A percentile compares a stretch with the other conserved stretches of the same genome.
phyloP scores from a whole-genome alignment of 176 grass and related monocot species.

The Zea mays region Zm-B73-REFERENCE-NAM-5.0 NC_050104.1:16121501-16122000 shows the following conservation, averaged over 20 bases:
- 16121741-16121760: constrained; percentile 27
- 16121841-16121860: not conserved
- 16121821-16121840: constrained; percentile 29
- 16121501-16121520: not conserved
- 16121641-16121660: not conserved
- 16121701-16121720: constrained; percentile 15
- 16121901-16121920: constrained; percentile 22
- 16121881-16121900: constrained; percentile 1
- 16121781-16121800: constrained; percentile 10
- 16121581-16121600: not conserved
- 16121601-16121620: constrained; percentile 4
- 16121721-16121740: constrained; percentile 12
- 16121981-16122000: constrained; percentile 5
- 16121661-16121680: not conserved
- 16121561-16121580: not conserved
- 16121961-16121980: constrained; percentile 18
- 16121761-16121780: constrained; percentile 11
- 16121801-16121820: constrained; percentile 12
- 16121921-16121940: not conserved
- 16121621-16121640: not conserved
- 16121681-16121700: constrained; percentile 3
- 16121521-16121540: not conserved
- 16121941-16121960: constrained; percentile 19
- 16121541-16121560: constrained; percentile 10
- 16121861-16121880: constrained; percentile 11